phyloP scores from a whole-genome alignment of 2,329 filamentous ascomycete species.

The Fusarium torulosum region DNA sequence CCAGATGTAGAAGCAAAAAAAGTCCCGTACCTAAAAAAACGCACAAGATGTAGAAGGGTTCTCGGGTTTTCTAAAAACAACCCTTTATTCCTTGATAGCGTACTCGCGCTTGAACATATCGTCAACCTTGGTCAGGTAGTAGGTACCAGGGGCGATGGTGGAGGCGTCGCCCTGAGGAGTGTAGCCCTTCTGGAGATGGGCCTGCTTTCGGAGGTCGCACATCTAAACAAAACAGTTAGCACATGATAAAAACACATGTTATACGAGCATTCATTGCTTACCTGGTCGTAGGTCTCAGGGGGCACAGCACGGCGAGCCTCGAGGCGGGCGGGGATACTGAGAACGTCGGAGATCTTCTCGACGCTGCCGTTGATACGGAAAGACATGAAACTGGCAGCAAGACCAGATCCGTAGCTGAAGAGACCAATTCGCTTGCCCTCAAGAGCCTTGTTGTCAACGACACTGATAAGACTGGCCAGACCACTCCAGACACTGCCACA shows the following conservation, averaged over 20 bases:
- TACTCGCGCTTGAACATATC: constrained; percentile 90
- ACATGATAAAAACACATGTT: not conserved
- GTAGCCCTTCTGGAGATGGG: constrained; percentile 85
- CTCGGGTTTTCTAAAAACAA: constrained; percentile 9
- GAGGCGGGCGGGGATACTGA: constrained; percentile 78
- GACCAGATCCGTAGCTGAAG: constrained; percentile 84
- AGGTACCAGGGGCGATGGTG: constrained; percentile 74
- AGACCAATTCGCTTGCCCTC: constrained; percentile 79
- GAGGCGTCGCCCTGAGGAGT: constrained; percentile 76
- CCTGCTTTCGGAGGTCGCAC: constrained; percentile 84
- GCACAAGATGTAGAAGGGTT: constrained; percentile 35
- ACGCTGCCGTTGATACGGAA: constrained; percentile 80
- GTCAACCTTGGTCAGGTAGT: constrained; percentile 85
- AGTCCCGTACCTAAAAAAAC: constrained; percentile 26
- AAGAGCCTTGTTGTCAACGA: constrained; percentile 72
- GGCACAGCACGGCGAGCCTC: constrained; percentile 73
- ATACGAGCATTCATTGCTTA: constrained; percentile 57
- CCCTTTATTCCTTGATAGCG: constrained; percentile 75
- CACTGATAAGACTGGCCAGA: constrained; percentile 75
- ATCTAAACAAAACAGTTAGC: constrained; percentile 64
- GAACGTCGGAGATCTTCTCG: constrained; percentile 72
- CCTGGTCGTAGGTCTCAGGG: constrained; percentile 79
- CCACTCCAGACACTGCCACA: constrained; percentile 81
- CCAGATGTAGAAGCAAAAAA: constrained; percentile 32
- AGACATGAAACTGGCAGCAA: constrained; percentile 78